Conservation (phyloP, 2,329 filamentous ascomycete species). For the Alternaria rosae region DNA sequence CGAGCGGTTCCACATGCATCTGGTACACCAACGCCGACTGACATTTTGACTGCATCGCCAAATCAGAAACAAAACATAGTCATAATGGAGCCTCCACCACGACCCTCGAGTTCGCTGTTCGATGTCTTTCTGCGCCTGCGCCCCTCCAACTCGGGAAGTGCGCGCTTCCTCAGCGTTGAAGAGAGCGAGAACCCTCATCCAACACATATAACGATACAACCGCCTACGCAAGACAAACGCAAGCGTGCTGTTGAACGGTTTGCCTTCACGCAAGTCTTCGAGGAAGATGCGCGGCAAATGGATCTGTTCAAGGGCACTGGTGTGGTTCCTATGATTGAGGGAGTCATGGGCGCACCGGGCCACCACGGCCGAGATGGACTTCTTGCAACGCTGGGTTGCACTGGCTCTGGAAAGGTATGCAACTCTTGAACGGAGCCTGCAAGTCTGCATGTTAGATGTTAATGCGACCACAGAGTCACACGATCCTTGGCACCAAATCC, state of each 20-base stretch:
- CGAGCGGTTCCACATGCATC: conserved; percentile 7
- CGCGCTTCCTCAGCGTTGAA: conserved; percentile 81
- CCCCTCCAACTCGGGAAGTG: conserved; percentile 49
- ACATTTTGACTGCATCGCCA: conserved; percentile 1
- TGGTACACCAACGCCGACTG: conserved; percentile 15
- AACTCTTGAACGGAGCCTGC: neutral
- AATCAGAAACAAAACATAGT: conserved; percentile 7
- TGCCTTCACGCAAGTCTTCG: conserved; percentile 91
- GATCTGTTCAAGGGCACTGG: conserved; percentile 86
- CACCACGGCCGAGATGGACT: conserved; percentile 86
- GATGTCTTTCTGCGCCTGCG: conserved; percentile 88
- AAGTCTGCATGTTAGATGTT: neutral
- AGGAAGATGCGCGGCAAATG: conserved; percentile 82
- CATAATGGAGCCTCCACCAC: conserved; percentile 48
- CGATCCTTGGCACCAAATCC: conserved; percentile 85
- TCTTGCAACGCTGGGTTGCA: conserved; percentile 90
- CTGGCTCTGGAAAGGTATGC: conserved; percentile 90
- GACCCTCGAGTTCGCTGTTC: conserved; percentile 68
- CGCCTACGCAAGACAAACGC: conserved; percentile 79
- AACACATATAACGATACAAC: conserved; percentile 61
- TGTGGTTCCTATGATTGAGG: conserved; percentile 77
- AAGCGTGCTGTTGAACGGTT: conserved; percentile 92
- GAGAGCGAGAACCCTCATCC: conserved; percentile 48
- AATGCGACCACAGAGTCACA: conserved; percentile 76
- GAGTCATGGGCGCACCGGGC: conserved; percentile 75